Conservation (phyloP, 2,329 filamentous ascomycete genomes). For the Cladosporium sp. region DNA sequence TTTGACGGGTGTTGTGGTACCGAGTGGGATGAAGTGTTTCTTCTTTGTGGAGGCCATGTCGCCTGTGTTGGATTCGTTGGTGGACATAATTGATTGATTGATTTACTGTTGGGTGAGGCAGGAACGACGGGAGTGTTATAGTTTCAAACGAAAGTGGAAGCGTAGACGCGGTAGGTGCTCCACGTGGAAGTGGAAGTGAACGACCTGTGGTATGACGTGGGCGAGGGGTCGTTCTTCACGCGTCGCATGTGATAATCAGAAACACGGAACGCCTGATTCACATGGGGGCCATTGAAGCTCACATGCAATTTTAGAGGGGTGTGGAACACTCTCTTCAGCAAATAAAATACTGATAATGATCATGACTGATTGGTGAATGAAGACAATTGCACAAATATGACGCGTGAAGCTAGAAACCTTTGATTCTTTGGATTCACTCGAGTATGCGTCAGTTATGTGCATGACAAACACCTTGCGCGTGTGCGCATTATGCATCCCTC, state of each 20-base stretch:
- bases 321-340: not conserved
- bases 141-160: not conserved
- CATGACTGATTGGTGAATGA: not conserved
- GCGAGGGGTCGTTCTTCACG: not conserved
- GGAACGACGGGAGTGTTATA: not conserved
- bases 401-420: not conserved
- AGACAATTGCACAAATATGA: not conserved
- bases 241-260: not conserved
- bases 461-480: not conserved
- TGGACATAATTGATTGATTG: not conserved
- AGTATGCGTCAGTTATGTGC: not conserved
- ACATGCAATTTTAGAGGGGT: not conserved
- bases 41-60: conserved; percentile 8
- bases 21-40: conserved; percentile 32
- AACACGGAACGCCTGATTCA: not conserved
- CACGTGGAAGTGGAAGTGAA: not conserved
- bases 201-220: not conserved
- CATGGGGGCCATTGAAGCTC: not conserved
- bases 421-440: not conserved
- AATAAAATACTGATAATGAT: not conserved
- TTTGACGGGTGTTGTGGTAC: conserved; percentile 16
- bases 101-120: not conserved
- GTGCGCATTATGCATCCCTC: conserved; percentile 8
- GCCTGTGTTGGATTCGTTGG: not conserved
- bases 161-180: not conserved